Evolutionary conservation across 495 filamentous ascomycete species (phyloP), one percentile per base, ranked within the genome.

Genomic region (Penicillium mononematosum): DNA sequence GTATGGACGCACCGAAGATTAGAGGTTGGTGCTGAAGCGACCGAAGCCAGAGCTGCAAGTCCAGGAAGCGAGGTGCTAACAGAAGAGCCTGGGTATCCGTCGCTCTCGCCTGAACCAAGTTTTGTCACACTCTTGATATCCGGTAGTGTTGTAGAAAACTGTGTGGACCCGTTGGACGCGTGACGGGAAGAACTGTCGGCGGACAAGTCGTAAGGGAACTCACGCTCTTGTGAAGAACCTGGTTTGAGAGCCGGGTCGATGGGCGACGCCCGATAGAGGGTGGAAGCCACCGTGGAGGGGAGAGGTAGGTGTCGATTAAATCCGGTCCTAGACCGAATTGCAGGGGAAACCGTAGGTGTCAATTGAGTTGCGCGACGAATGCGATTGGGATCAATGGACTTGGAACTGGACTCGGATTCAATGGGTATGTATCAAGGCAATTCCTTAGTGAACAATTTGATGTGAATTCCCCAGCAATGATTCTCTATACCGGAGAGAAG

Each of bases 1-100:
- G 39, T 24, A 24, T 46, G n/a, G 17, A 81, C 80, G 56, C 77
- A 92, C 88, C 88, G 84, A 63, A 83, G 67, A 72, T 86, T 87
- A 53, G 84, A 83, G 62, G 85, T 84, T 34, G 81, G 79, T 50
- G 80, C 75, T 25, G 83, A 81, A 46, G 80, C 83, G 59, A 84
- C 76, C 44, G 82, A 82, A 50, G 87, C 85, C 60, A 91, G 76
- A 27, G 84, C 78, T 17, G 87, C 67, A 46, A 72, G 52, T 38
- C 72, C 75, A 3, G 73, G 73, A 44, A 75, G 63, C 12, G 76
- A 60, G 45, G 53, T 53, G 61, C 59, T 65, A 36, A 67, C 59
- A 49, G 64, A 64, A 24, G 64, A 67, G 38, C 55, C 53, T 12
- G 60, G 56, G 36, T 61, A 67, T 22, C 45, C 49, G 19, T 65